Evolutionary conservation across 2,329 filamentous ascomycete species (phyloP), one percentile per base, ranked within the genome.

Genomic region (Phialocephala sp.): DNA sequence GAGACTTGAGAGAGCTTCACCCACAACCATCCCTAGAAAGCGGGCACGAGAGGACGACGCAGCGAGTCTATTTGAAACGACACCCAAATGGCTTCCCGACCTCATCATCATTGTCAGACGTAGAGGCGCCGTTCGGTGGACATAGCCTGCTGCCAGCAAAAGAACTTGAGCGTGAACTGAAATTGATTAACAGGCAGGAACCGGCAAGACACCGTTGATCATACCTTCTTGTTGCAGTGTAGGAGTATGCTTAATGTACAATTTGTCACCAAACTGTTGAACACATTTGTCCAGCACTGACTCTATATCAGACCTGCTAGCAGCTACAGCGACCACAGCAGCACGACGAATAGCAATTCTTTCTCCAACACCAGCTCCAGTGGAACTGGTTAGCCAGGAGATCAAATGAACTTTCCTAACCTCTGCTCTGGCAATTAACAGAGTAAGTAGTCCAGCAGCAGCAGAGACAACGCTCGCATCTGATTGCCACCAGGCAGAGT

Each of bases 11-110:
- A 90, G 78, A 0, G 89, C 87, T 70, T 93, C 93, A 4, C 92
- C 95, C 37, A 97, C 88, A 1, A 91, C 83, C 88, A 99, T 96
- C 0, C 95, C 95, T 0, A 99, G 83, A 71, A 97, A 92, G 20
- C 93, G 87, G 18, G 91, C 89, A 69, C 89, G 85, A 8, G 82
- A 82, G 47, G 95, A 93, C 4, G 93, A 89, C 18, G 93, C 86
- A 14, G 88, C 87, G 8, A 99, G 86, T 27, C 94, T 87, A 75
- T 96, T 97, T 0, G 95, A 97, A 39, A 97, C 88, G 8, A 89
- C 85, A 68, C 86, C 89, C 58, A 97, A 82, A 73, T 97, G 96
- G 1, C 84, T 75, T 20, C 89, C 86, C 1, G 92, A 92, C 61
- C 91, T 88, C 60, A 92, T 84, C 37, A 93, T 80, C 66, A 91